A percentile compares a stretch with the other conserved stretches of the same genome.
Evolutionary conservation across 2,329 filamentous ascomycete genomes (phyloP).

Genomic region (Zopfia rhizophila): DNA sequence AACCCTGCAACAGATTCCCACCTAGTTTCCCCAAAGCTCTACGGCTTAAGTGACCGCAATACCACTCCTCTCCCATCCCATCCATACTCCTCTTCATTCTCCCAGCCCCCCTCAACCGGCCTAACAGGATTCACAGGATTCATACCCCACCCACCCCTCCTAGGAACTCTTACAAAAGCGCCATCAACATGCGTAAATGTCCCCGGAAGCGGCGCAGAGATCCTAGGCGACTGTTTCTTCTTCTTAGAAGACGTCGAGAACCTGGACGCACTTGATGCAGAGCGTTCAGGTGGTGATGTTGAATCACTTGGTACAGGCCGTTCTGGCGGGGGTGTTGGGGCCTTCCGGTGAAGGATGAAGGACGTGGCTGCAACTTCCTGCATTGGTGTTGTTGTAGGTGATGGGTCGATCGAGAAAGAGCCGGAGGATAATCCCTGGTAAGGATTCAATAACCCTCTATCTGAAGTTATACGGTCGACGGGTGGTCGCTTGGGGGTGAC

Average conservation of each 20-base stretch:
- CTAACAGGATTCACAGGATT: too few relatives aligned
- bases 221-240: conserved; percentile 4
- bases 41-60: too few relatives aligned
- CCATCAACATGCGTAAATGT: conserved; percentile 19
- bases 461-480: too few relatives aligned
- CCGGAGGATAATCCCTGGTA: conserved; percentile 2
- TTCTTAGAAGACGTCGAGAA: not conserved
- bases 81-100: too few relatives aligned
- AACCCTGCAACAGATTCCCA: too few relatives aligned
- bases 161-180: conserved; percentile 4
- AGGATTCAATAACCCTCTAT: not conserved
- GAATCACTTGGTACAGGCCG: not conserved
- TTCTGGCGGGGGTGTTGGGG: not conserved
- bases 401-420: not conserved
- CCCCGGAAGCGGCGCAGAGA: conserved; percentile 21
- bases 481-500: too few relatives aligned
- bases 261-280: not conserved
- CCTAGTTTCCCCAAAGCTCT: too few relatives aligned
- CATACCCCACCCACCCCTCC: conserved; percentile 10
- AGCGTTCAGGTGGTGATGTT: not conserved
- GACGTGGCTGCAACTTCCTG: not conserved
- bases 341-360: not conserved
- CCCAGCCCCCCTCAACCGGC: too few relatives aligned
- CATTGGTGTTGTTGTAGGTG: not conserved
- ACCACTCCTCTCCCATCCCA: too few relatives aligned